Conservation (phyloP, 108 stramenopile genomes). For the Pseudonitzschia delicatissima region DNA sequence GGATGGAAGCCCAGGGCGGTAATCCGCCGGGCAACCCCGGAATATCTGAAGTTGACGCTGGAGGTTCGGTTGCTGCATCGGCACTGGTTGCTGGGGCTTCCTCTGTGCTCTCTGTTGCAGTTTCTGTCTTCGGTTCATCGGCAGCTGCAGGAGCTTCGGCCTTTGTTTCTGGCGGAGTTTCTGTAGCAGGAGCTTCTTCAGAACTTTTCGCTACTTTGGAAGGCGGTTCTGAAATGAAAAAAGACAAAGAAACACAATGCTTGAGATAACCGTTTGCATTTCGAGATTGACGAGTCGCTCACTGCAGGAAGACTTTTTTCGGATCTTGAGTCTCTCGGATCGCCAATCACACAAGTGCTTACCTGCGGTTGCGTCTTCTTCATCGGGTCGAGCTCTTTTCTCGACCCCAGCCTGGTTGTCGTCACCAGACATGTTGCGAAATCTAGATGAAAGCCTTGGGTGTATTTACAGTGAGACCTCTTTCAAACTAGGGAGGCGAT, state of each 20-base stretch:
- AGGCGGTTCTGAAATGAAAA: slow-evolving; percentile 12
- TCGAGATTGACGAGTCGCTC: not conserved
- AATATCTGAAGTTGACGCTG: not conserved
- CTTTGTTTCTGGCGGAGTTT: not conserved
- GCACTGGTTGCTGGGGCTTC: slow-evolving; percentile 1
- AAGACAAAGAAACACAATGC: not conserved
- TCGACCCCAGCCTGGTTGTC: not conserved
- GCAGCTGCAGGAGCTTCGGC: not conserved
- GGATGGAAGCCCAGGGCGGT: slow-evolving; percentile 17
- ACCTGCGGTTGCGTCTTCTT: too few relatives aligned
- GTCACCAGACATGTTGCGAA: not conserved
- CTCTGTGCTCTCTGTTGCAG: not conserved
- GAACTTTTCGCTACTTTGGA: slow-evolving; percentile 10
- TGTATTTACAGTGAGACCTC: too few relatives aligned
- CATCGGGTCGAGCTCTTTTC: slow-evolving; percentile 26
- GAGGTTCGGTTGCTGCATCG: not conserved
- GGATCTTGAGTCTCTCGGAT: too few relatives aligned
- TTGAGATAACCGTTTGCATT: not conserved
- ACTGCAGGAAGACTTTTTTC: too few relatives aligned
- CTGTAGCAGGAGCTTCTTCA: not conserved
- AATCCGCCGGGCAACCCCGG: slow-evolving; percentile 1
- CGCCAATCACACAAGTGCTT: too few relatives aligned
- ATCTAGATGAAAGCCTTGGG: not conserved
- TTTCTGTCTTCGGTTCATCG: not conserved
- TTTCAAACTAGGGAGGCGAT: too few relatives aligned